A percentile compares a stretch with the other conserved stretches of the same genome.
Conservation (phyloP, 495 filamentous ascomycete genomes). For the Penicillium angulare region DNA sequence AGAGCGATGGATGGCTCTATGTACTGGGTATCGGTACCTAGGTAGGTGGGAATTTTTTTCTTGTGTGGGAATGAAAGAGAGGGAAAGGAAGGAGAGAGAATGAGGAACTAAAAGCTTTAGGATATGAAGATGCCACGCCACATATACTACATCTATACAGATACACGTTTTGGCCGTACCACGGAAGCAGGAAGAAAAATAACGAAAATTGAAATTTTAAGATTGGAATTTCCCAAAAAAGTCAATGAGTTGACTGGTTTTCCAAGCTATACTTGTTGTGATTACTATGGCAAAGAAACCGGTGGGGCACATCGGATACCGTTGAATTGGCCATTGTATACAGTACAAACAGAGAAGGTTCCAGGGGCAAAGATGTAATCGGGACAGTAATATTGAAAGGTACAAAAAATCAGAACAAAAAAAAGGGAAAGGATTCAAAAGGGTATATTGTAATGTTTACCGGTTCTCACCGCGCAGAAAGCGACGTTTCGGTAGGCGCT, state of each 20-base stretch:
- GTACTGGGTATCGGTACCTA: too few species aligned
- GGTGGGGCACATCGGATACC: constrained; percentile 29
- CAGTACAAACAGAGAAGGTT: constrained; percentile 4
- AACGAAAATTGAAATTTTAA: constrained; percentile 14
- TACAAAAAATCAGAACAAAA: too few species aligned
- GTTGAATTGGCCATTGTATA: constrained; percentile 12
- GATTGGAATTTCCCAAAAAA: too few species aligned
- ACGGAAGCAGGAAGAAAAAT: constrained; percentile 11
- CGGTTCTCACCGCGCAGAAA: too few species aligned
- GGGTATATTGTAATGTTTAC: too few species aligned
- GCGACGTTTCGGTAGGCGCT: constrained; percentile 11
- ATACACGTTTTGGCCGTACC: constrained; percentile 13
- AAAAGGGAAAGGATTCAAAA: too few species aligned
- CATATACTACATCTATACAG: constrained; percentile 17
- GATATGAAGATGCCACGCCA: constrained; percentile 18
- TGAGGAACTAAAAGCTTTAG: constrained; percentile 12
- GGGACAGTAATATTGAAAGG: constrained; percentile 23
- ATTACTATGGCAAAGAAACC: constrained; percentile 19
- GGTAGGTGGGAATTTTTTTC: too few species aligned
- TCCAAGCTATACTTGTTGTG: constrained; percentile 14
- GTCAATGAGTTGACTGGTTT: constrained; percentile 8
- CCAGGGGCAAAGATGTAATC: constrained; percentile 19
- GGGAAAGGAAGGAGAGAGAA: background rate
- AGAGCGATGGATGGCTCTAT: too few species aligned
- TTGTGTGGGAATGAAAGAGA: constrained; percentile 7